These are phyloP conservation scores for Phytophthora sp. DNA, from an alignment of 352 stramenopile species.

Conservation along the genomic window DNA sequence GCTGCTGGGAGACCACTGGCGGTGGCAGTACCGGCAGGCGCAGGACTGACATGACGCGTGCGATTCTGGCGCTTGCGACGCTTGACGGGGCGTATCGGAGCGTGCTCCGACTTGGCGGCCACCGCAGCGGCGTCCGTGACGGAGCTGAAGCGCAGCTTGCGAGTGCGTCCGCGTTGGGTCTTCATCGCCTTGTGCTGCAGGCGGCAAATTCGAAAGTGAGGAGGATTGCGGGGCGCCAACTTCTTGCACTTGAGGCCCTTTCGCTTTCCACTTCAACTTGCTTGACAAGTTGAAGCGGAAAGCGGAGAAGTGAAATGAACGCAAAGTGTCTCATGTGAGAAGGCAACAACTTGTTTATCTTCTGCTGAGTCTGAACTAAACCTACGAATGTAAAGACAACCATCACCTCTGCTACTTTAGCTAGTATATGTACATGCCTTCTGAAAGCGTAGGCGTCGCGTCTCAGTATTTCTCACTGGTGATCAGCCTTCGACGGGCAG, in stretches of 20 bases:
- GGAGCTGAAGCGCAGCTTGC: constrained; percentile 34
- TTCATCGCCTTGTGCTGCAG: constrained; percentile 30
- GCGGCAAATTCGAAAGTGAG: constrained; percentile 38
- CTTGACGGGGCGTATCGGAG: constrained; percentile 21
- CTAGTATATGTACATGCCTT: too few relatives aligned
- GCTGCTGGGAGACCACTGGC: constrained; percentile 21
- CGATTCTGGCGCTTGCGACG: constrained; percentile 26
- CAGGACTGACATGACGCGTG: constrained; percentile 13
- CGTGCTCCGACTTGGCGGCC: constrained; percentile 18
- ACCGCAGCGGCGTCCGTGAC: constrained; percentile 12
- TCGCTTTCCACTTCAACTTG: too few relatives aligned
- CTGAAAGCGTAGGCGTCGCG: too few relatives aligned
- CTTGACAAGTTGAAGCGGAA: constrained; percentile 35
- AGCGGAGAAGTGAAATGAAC: too few relatives aligned
- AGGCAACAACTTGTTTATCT: background rate
- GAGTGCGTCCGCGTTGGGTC: constrained; percentile 20
- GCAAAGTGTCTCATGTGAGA: background rate
- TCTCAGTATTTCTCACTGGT: too few relatives aligned
- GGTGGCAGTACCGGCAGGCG: background rate
- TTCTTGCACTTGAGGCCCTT: too few relatives aligned
- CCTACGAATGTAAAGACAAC: background rate
- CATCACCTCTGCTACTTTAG: too few relatives aligned
- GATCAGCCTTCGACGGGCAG: too few relatives aligned
- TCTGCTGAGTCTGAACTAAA: background rate
- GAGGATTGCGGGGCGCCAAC: background rate